These are phyloP conservation scores for Talaromyces sp. DNA, from an alignment of 2,329 filamentous ascomycete species.

Conservation along the genomic window DNA sequence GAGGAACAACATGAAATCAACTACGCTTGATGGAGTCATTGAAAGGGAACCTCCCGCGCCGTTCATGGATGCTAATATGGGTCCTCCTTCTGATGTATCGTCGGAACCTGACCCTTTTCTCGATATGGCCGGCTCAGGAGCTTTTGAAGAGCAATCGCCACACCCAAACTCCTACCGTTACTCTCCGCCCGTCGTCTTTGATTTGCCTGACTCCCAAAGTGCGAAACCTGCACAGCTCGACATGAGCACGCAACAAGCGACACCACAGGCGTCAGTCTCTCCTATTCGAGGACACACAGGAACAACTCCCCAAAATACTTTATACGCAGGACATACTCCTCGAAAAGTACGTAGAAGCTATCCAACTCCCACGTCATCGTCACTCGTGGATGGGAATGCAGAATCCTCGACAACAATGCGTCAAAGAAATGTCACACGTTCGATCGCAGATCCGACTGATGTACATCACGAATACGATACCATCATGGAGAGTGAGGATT, in stretches of 20 bases:
- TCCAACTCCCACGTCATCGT: constrained; percentile 41
- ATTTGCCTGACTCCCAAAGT: background rate
- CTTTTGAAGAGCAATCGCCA: constrained; percentile 11
- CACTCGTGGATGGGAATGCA: constrained; percentile 36
- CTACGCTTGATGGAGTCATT: constrained; percentile 27
- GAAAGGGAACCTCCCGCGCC: constrained; percentile 23
- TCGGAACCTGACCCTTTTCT: constrained; percentile 21
- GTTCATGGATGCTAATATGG: constrained; percentile 18
- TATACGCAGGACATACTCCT: constrained; percentile 33
- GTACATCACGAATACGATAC: constrained; percentile 51
- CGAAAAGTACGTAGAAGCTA: constrained; percentile 33
- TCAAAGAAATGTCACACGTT: constrained; percentile 15
- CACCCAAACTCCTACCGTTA: background rate
- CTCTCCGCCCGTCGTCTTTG: background rate
- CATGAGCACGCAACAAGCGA: constrained; percentile 15
- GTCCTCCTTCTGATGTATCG: constrained; percentile 1
- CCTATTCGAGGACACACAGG: constrained; percentile 26
- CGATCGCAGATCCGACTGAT: constrained; percentile 34
- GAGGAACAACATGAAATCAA: constrained; percentile 4
- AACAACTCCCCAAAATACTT: constrained; percentile 32
- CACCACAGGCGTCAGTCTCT: constrained; percentile 35
- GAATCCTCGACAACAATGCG: background rate
- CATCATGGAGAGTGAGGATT: constrained; percentile 56
- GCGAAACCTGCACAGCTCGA: background rate
- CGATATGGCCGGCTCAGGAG: constrained; percentile 18